These are phyloP conservation scores for Sordariomycetes sp. DNA, from an alignment of 2,329 filamentous ascomycete genomes.

Conservation along the genomic window DNA sequence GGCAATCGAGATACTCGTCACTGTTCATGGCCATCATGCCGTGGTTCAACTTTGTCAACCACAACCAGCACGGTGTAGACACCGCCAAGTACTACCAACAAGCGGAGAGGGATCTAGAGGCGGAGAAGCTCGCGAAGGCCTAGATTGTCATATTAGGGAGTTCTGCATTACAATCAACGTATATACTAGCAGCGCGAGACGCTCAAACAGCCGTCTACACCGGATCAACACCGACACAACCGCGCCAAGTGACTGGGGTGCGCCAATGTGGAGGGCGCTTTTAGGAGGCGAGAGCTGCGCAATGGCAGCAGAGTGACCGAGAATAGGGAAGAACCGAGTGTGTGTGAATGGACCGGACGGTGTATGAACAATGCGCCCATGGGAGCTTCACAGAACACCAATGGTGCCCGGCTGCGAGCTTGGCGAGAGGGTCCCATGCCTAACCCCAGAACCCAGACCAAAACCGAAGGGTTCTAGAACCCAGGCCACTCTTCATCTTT, in stretches of 20 bases:
- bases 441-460: too few species aligned
- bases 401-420: too few species aligned
- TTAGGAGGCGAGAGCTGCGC: too few species aligned
- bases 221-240: not conserved
- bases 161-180: not conserved
- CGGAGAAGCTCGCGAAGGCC: slow-evolving; percentile 35
- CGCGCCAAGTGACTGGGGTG: not conserved
- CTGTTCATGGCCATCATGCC: slow-evolving; percentile 77
- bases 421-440: too few species aligned
- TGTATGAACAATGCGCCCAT: too few species aligned
- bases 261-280: too few species aligned
- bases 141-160: not conserved
- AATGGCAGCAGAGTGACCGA: too few species aligned
- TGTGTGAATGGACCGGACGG: too few species aligned
- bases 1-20: slow-evolving; percentile 86
- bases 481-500: too few species aligned
- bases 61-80: slow-evolving; percentile 89
- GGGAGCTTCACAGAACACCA: too few species aligned
- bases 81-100: slow-evolving; percentile 98
- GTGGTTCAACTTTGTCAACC: slow-evolving; percentile 99
- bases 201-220: not conserved
- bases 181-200: not conserved
- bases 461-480: too few species aligned
- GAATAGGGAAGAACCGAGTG: too few species aligned
- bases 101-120: slow-evolving; percentile 86